These are phyloP conservation scores for Wickerhamiella spandovensis DNA, from an alignment of 805 yeast species.

Conservation along the genomic window DNA sequence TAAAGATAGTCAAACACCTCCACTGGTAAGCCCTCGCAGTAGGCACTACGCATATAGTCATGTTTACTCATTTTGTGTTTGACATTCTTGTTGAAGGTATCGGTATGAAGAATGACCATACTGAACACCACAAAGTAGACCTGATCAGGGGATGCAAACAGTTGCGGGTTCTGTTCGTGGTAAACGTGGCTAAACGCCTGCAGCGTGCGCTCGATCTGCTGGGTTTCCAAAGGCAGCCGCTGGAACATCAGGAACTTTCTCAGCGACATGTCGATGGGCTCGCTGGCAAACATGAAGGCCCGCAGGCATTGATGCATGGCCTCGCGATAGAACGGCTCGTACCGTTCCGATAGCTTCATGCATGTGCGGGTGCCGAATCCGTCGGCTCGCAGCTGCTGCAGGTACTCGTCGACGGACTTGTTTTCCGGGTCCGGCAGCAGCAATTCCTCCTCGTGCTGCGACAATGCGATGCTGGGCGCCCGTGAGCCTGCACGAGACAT, in stretches of 20 bases:
- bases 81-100: conserved; percentile 53
- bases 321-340: neutral
- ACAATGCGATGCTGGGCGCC: neutral
- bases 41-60: conserved; percentile 42
- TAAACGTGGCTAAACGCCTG: conserved; percentile 44
- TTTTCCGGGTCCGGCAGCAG: neutral
- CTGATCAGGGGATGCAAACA: conserved; percentile 34
- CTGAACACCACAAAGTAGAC: conserved; percentile 54
- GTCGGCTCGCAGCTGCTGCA: neutral
- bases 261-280: conserved; percentile 54
- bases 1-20: conserved; percentile 38
- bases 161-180: conserved; percentile 29
- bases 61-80: conserved; percentile 51
- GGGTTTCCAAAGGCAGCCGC: conserved; percentile 57
- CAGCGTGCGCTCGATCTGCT: conserved; percentile 60
- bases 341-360: neutral
- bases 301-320: conserved; percentile 7
- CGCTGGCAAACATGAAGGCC: conserved; percentile 36
- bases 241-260: conserved; percentile 44
- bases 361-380: conserved; percentile 4
- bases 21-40: conserved; percentile 24
- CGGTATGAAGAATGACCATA: conserved; percentile 60
- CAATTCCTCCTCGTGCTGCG: neutral
- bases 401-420: neutral
- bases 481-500: neutral